These are phyloP conservation scores for Tubosaeta sp. DNA, from an alignment of 768 basidiomycete genomes.

Conservation along the genomic window DNA sequence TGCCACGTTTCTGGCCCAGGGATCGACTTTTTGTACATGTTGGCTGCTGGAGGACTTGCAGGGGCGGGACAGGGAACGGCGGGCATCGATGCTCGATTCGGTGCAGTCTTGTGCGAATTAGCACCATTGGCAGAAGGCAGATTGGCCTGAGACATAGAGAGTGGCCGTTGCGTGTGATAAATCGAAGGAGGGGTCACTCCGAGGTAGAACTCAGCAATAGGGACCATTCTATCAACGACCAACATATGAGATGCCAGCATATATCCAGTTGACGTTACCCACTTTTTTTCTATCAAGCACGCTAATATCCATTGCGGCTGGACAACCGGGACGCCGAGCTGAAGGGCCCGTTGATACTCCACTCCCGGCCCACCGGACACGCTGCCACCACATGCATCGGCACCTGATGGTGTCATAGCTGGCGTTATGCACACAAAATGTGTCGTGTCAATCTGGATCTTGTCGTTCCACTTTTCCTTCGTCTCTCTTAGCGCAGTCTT, in stretches of 20 bases:
- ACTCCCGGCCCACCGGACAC: conserved; percentile 63
- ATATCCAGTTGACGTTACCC: conserved; percentile 22
- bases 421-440: conserved; percentile 97
- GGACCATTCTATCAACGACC: conserved; percentile 75
- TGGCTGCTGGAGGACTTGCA: conserved; percentile 38
- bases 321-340: conserved; percentile 91
- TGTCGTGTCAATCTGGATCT: conserved; percentile 96
- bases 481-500: conserved; percentile 80
- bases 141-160: conserved; percentile 73
- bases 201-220: conserved; percentile 80
- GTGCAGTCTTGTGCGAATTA: conserved; percentile 32
- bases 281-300: conserved; percentile 83
- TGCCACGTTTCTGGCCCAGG: conserved; percentile 23
- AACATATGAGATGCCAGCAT: background rate
- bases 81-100: conserved; percentile 68
- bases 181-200: conserved; percentile 53
- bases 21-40: conserved; percentile 19
- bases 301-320: conserved; percentile 94
- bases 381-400: conserved; percentile 48
- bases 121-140: conserved; percentile 37
- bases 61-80: conserved; percentile 42
- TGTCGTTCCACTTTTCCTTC: conserved; percentile 86
- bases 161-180: conserved; percentile 45
- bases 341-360: conserved; percentile 92
- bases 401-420: conserved; percentile 58